A percentile compares a stretch with the other conserved stretches of the same genome.
Evolutionary conservation across 257 asterid genomes (phyloP).

Genomic region (Solanum infundibuliforme): DNA sequence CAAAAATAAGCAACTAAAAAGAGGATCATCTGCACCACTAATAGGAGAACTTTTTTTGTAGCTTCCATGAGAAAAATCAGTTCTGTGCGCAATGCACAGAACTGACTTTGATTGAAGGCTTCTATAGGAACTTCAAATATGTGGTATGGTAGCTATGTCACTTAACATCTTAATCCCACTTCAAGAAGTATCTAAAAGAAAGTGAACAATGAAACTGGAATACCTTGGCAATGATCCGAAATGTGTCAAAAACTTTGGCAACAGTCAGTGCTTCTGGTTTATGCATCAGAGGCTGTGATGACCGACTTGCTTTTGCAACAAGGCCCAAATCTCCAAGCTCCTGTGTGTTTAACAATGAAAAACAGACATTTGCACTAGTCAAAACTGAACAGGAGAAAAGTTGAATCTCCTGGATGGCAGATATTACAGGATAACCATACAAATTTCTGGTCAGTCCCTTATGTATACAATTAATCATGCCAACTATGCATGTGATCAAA

Average conservation of each 20-base stretch:
- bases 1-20: background rate
- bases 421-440: background rate
- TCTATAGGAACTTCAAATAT: background rate
- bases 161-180: background rate
- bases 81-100: background rate
- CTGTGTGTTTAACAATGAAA: conserved; percentile 18
- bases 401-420: background rate
- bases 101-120: background rate
- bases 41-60: background rate
- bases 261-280: conserved; percentile 82
- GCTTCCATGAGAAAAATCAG: background rate
- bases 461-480: background rate
- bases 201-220: background rate
- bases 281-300: conserved; percentile 81
- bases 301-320: conserved; percentile 85
- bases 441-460: background rate
- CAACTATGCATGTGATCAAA: background rate
- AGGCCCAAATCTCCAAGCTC: conserved; percentile 93
- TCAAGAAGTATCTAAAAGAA: background rate
- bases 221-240: conserved; percentile 83
- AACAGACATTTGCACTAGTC: background rate
- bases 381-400: background rate
- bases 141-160: background rate
- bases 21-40: background rate
- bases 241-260: conserved; percentile 71